Evolutionary conservation across 768 basidiomycete genomes (phyloP).

Genomic region (Lactarius psammicola): DNA sequence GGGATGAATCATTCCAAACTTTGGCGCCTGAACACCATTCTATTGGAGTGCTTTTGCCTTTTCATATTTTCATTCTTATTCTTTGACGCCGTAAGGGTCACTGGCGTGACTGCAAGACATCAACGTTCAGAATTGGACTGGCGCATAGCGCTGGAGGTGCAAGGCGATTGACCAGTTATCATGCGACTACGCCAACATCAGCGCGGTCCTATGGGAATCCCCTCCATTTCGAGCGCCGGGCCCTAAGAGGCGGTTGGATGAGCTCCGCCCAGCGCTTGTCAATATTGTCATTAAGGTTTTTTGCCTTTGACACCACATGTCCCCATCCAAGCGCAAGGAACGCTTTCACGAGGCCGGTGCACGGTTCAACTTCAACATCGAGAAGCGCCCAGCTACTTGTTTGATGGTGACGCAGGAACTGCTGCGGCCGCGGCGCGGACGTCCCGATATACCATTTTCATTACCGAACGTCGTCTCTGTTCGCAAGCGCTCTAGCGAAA

Average conservation of each 20-base stretch:
- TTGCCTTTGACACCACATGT: constrained; percentile 10
- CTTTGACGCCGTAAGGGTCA: neutral
- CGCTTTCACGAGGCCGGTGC: neutral
- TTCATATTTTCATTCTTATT: neutral
- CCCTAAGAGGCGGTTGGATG: neutral
- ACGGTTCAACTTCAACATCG: constrained; percentile 8
- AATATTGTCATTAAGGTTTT: constrained; percentile 17
- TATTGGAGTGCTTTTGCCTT: neutral
- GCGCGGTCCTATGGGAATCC: neutral
- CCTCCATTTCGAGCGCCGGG: neutral
- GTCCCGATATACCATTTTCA: neutral
- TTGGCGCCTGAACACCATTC: neutral
- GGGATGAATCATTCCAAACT: no score
- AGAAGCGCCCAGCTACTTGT: constrained; percentile 7
- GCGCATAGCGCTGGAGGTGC: neutral
- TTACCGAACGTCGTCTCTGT: constrained; percentile 11
- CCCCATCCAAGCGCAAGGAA: constrained; percentile 11
- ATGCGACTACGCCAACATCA: neutral
- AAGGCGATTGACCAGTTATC: neutral
- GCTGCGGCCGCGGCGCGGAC: neutral
- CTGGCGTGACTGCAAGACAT: neutral
- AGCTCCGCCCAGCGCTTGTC: constrained; percentile 8
- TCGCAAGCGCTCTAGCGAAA: constrained; percentile 5
- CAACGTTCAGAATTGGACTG: neutral
- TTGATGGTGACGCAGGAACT: neutral